These are phyloP conservation scores for Eudorina sp. DNA, from an alignment of 139 green algal genomes.

Conservation along the genomic window DNA sequence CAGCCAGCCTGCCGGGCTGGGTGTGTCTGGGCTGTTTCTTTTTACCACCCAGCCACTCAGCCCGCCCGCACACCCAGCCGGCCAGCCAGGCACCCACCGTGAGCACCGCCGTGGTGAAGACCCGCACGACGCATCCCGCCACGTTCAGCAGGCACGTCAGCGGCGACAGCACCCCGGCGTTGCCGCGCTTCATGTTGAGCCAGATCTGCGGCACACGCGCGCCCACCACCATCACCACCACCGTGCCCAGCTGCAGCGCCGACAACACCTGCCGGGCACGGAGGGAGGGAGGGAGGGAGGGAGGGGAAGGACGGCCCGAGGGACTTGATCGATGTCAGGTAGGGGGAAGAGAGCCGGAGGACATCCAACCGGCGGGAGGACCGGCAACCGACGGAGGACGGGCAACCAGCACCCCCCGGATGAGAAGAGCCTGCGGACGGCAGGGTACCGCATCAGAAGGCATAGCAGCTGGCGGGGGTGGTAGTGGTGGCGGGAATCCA, in stretches of 20 bases:
- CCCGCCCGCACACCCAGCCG: no score
- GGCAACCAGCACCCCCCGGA: no score
- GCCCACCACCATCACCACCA: constrained; percentile 67
- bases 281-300: not conserved
- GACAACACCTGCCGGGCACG: constrained; percentile 32
- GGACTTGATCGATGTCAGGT: no score
- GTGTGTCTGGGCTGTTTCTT: no score
- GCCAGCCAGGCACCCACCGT: constrained; percentile 53
- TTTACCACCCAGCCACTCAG: no score
- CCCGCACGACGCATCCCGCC: constrained; percentile 73
- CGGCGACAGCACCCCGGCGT: constrained; percentile 82
- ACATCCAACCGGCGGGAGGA: no score
- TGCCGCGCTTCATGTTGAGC: constrained; percentile 79
- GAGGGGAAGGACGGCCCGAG: not conserved
- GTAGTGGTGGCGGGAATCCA: not conserved
- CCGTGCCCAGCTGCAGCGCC: constrained; percentile 71
- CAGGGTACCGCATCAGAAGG: no score
- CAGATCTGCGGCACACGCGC: constrained; percentile 82
- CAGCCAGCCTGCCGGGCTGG: no score
- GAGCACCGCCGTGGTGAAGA: constrained; percentile 83
- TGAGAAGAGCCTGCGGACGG: no score
- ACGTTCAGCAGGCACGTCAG: constrained; percentile 80
- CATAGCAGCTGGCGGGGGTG: not conserved
- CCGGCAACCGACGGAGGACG: no score
- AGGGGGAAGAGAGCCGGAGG: not conserved